These are phyloP conservation scores for Ambrosia hybrid DNA, from an alignment of 140 eudicot species.

Conservation along the genomic window DNA sequence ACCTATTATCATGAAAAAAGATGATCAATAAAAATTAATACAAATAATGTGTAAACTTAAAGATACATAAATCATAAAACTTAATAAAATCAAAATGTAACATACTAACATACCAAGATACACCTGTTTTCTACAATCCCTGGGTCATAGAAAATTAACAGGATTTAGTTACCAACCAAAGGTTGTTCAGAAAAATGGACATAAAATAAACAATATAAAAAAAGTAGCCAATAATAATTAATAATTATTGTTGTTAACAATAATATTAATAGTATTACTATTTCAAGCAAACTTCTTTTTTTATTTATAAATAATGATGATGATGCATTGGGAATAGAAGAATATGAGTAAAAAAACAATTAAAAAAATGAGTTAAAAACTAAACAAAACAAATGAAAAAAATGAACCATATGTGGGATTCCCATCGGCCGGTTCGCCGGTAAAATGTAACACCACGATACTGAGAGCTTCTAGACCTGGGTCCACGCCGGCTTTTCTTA, in stretches of 20 bases:
- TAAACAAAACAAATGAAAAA: neutral
- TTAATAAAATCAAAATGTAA: neutral
- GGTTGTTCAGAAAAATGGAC: neutral
- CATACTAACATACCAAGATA: slow-evolving; percentile 64
- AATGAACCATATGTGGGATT: slow-evolving; percentile 78
- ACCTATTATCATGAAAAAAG: slow-evolving; percentile 39
- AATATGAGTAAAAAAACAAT: neutral
- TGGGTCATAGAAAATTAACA: slow-evolving; percentile 31
- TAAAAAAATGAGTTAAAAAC: neutral
- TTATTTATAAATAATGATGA: neutral
- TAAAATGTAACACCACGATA: slow-evolving; percentile 96
- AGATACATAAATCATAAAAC: neutral
- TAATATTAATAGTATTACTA: too few species aligned
- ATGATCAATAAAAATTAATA: neutral
- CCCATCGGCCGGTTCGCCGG: slow-evolving; percentile 99
- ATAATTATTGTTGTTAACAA: too few species aligned
- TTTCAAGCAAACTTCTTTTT: too few species aligned
- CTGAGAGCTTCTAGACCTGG: slow-evolving; percentile 93
- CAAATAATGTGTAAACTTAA: neutral
- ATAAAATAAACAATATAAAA: neutral
- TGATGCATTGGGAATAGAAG: slow-evolving; percentile 17
- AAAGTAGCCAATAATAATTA: neutral
- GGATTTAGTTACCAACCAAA: neutral
- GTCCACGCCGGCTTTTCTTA: slow-evolving; percentile 96
- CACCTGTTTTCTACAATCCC: slow-evolving; percentile 99